Conservation (phyloP, 257 asterid species). For the Cynanchum wilfordii region DNA sequence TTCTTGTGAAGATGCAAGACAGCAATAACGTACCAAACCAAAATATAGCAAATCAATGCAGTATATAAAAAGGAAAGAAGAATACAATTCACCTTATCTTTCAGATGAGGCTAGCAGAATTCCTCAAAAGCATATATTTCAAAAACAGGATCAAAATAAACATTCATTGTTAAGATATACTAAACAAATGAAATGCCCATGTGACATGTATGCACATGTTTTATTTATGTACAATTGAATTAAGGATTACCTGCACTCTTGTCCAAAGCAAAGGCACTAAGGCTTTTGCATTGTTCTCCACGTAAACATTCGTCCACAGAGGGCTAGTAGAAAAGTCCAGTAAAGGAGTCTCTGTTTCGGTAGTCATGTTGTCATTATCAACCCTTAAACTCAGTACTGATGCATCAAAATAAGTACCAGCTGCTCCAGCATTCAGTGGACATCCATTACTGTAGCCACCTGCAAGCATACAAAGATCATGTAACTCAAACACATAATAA, state of each 20-base stretch:
- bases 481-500: constrained; percentile 3
- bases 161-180: background rate
- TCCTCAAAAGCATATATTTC: background rate
- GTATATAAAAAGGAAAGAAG: too few species aligned
- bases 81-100: background rate
- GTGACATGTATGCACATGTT: background rate
- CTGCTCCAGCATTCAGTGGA: constrained; percentile 92
- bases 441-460: constrained; percentile 92
- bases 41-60: background rate
- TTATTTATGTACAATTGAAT: constrained; percentile 14
- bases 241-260: constrained; percentile 78
- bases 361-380: constrained; percentile 74
- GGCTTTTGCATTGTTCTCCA: constrained; percentile 90
- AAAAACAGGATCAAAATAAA: background rate
- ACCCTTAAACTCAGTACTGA: constrained; percentile 88
- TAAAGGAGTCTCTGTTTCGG: constrained; percentile 96
- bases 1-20: background rate
- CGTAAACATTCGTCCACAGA: constrained; percentile 88
- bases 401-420: constrained; percentile 95
- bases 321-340: constrained; percentile 92
- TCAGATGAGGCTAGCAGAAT: background rate
- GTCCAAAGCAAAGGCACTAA: constrained; percentile 97
- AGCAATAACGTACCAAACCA: background rate
- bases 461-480: constrained; percentile 36
- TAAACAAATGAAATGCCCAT: background rate